These are phyloP conservation scores for Bipolaris victoriae DNA, from an alignment of 2,329 filamentous ascomycete species.

Conservation along the genomic window DNA sequence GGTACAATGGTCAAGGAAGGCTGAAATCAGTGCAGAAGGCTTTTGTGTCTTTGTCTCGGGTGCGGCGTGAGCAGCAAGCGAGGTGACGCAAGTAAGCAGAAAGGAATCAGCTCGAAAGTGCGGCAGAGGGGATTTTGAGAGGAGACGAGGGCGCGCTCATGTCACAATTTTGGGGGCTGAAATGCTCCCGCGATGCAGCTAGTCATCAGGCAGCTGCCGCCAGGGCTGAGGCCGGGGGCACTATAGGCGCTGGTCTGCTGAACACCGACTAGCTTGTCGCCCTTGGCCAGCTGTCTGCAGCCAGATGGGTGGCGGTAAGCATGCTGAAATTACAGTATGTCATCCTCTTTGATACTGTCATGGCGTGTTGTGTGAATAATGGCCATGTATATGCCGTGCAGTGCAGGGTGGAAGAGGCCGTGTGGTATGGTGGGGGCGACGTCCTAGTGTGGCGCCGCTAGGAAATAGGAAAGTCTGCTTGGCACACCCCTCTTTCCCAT, in stretches of 20 bases:
- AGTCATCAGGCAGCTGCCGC: slow-evolving; percentile 39
- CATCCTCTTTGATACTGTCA: slow-evolving; percentile 4
- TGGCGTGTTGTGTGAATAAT: slow-evolving; percentile 8
- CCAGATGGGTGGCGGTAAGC: slow-evolving; percentile 14
- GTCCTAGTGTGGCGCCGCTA: slow-evolving; percentile 15
- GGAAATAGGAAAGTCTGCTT: slow-evolving; percentile 3
- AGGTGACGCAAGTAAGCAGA: slow-evolving; percentile 23
- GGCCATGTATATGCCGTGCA: slow-evolving; percentile 5
- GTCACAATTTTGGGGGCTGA: slow-evolving; percentile 29
- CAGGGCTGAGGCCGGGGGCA: slow-evolving; percentile 26
- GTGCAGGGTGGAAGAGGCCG: slow-evolving; percentile 3
- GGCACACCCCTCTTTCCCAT: slow-evolving; percentile 4
- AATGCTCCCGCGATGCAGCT: slow-evolving; percentile 35
- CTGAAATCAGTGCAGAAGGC: slow-evolving; percentile 19
- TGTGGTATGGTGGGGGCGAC: slow-evolving; percentile 13
- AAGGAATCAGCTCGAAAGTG: slow-evolving; percentile 22
- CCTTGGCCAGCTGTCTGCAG: slow-evolving; percentile 9
- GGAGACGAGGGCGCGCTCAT: slow-evolving; percentile 10
- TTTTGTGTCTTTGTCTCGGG: slow-evolving; percentile 16
- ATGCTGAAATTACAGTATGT: slow-evolving; percentile 10
- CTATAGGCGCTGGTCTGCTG: slow-evolving; percentile 31
- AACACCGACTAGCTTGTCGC: slow-evolving; percentile 15
- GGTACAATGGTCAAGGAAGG: slow-evolving; percentile 1
- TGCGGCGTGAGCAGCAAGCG: slow-evolving; percentile 21
- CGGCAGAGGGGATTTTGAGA: slow-evolving; percentile 29